Evolutionary conservation across 2,329 filamentous ascomycete genomes (phyloP).

Genomic region (Ophiostoma triangulosporum): DNA sequence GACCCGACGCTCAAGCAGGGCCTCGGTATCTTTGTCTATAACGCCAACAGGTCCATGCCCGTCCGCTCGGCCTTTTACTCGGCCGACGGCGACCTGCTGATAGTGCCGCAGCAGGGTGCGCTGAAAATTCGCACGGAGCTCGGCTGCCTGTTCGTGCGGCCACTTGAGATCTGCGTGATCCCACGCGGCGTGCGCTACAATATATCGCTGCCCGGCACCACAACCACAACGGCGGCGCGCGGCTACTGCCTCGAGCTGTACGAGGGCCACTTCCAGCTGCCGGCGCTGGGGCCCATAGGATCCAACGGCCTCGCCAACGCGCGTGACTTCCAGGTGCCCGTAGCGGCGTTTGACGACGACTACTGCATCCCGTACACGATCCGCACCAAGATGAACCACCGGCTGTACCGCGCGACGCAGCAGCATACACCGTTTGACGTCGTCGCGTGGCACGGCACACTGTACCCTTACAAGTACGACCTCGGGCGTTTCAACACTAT

Average conservation of each 20-base stretch:
- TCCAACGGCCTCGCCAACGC: slow-evolving; percentile 62
- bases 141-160: slow-evolving; percentile 59
- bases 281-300: slow-evolving; percentile 60
- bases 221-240: slow-evolving; percentile 29
- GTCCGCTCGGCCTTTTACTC: slow-evolving; percentile 69
- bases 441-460: slow-evolving; percentile 69
- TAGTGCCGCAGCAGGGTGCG: slow-evolving; percentile 61
- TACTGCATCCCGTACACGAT: slow-evolving; percentile 40
- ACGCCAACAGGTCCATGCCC: slow-evolving; percentile 65
- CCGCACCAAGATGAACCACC: slow-evolving; percentile 52
- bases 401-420: slow-evolving; percentile 52
- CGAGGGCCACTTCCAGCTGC: slow-evolving; percentile 57
- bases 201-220: slow-evolving; percentile 45
- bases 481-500: slow-evolving; percentile 64
- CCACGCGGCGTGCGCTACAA: slow-evolving; percentile 63
- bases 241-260: slow-evolving; percentile 68
- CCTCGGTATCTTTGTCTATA: slow-evolving; percentile 68
- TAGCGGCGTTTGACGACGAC: slow-evolving; percentile 51
- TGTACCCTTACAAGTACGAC: slow-evolving; percentile 73
- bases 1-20: slow-evolving; percentile 69
- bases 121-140: slow-evolving; percentile 69
- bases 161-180: slow-evolving; percentile 65
- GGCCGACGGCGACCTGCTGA: slow-evolving; percentile 65
- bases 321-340: slow-evolving; percentile 61
- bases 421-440: slow-evolving; percentile 62